phyloP scores from a whole-genome alignment of 2,329 filamentous ascomycete genomes.

The Sordariomycetes sp. region DNA sequence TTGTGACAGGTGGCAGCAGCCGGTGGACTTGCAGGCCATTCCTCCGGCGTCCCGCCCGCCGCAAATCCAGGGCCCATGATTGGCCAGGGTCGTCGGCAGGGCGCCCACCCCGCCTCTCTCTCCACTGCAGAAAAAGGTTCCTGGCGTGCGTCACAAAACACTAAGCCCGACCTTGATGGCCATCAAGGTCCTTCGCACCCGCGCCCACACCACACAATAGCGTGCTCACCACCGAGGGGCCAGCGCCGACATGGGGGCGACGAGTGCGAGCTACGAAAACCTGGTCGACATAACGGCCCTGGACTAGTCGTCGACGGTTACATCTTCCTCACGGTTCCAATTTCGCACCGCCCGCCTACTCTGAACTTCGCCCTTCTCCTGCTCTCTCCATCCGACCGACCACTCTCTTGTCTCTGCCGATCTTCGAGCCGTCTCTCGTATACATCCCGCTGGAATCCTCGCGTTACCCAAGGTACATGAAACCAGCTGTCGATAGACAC shows the following conservation, averaged over 20 bases:
- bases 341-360: not conserved
- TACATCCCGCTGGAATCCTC: not conserved
- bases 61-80: too few species aligned
- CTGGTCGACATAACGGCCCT: not conserved
- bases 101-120: not conserved
- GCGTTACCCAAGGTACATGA: not conserved
- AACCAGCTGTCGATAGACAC: not conserved
- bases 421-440: not conserved
- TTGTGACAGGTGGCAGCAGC: too few species aligned
- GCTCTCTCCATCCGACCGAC: not conserved
- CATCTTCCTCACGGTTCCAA: not conserved
- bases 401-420: not conserved
- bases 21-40: too few species aligned
- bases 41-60: too few species aligned
- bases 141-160: not conserved
- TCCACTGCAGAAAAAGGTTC: not conserved
- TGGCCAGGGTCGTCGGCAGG: too few species aligned
- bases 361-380: not conserved
- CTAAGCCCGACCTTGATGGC: constrained; percentile 1
- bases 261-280: not conserved
- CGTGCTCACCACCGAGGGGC: not conserved
- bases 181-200: constrained; percentile 5
- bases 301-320: not conserved
- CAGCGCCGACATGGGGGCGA: not conserved
- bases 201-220: not conserved